Conservation (phyloP, 139 green algal genomes). For the Closterium sp. region DNA sequence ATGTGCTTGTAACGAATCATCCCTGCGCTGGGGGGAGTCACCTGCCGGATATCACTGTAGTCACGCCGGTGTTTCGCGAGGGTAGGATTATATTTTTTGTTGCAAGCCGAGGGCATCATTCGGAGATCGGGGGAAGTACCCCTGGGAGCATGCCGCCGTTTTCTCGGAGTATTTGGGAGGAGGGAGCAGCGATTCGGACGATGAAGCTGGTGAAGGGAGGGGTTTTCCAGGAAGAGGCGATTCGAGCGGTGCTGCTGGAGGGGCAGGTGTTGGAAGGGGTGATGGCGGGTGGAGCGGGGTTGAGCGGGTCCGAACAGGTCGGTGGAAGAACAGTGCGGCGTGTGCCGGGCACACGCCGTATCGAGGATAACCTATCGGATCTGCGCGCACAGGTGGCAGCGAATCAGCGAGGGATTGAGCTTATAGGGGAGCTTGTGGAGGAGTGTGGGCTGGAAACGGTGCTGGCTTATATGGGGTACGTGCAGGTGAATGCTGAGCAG, state of each 20-base stretch:
- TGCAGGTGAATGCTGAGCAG: conserved; percentile 68
- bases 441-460: conserved; percentile 77
- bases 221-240: conserved; percentile 75
- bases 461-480: conserved; percentile 91
- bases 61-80: conserved; percentile 75
- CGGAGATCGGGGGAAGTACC: conserved; percentile 89
- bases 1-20: conserved; percentile 94
- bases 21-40: conserved; percentile 88
- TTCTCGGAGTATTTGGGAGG: conserved; percentile 77
- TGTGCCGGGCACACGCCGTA: conserved; percentile 75
- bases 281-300: neutral
- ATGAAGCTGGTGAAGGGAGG: conserved; percentile 86
- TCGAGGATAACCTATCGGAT: conserved; percentile 91
- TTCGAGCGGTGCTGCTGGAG: conserved; percentile 74
- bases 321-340: conserved; percentile 68
- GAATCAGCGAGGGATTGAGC: conserved; percentile 85
- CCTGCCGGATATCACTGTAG: conserved; percentile 97
- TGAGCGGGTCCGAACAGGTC: conserved; percentile 57
- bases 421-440: conserved; percentile 83
- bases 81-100: conserved; percentile 91
- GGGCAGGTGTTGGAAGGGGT: neutral
- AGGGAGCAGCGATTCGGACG: conserved; percentile 88
- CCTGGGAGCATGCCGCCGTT: conserved; percentile 92
- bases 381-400: conserved; percentile 92
- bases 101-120: conserved; percentile 80